These are phyloP conservation scores for Phytopythium montanum DNA, from an alignment of 352 stramenopile species.

Conservation along the genomic window DNA sequence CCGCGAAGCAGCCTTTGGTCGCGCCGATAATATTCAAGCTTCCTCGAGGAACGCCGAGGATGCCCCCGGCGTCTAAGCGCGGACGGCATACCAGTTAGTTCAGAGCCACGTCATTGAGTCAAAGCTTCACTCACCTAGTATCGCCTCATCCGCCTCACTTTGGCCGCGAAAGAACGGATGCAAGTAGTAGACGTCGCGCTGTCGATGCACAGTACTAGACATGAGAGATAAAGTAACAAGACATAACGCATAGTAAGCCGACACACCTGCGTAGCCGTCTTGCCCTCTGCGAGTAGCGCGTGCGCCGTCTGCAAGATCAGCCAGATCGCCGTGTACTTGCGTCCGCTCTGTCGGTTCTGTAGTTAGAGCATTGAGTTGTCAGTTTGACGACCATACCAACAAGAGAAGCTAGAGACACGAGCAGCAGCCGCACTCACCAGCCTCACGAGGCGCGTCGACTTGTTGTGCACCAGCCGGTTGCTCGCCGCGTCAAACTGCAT, in stretches of 20 bases:
- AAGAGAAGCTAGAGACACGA: not conserved
- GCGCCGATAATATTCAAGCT: slow-evolving; percentile 83
- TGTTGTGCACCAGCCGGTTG: slow-evolving; percentile 49
- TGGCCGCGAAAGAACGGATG: slow-evolving; percentile 82
- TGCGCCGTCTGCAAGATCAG: slow-evolving; percentile 78
- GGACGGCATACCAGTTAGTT: not conserved
- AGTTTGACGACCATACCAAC: not conserved
- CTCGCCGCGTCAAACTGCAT: slow-evolving; percentile 62
- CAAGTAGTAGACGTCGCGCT: slow-evolving; percentile 85
- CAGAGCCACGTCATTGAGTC: not conserved
- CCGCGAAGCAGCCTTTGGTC: slow-evolving; percentile 75
- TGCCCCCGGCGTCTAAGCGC: slow-evolving; percentile 55
- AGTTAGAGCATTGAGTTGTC: not conserved
- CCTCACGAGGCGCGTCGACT: slow-evolving; percentile 50
- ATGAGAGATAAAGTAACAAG: too few species aligned
- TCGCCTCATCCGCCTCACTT: slow-evolving; percentile 78
- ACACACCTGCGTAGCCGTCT: slow-evolving; percentile 76
- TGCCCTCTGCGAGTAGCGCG: slow-evolving; percentile 62
- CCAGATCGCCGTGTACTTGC: slow-evolving; percentile 82
- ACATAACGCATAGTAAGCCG: not conserved
- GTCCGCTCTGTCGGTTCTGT: slow-evolving; percentile 59
- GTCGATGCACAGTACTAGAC: not conserved
- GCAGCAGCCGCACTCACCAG: slow-evolving; percentile 27
- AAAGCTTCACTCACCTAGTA: slow-evolving; percentile 47
- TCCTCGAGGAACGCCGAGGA: slow-evolving; percentile 60